Evolutionary conservation across 257 asterid genomes (phyloP), one percentile per base, ranked within the genome.

Genomic region (Solanum neorickii): DNA sequence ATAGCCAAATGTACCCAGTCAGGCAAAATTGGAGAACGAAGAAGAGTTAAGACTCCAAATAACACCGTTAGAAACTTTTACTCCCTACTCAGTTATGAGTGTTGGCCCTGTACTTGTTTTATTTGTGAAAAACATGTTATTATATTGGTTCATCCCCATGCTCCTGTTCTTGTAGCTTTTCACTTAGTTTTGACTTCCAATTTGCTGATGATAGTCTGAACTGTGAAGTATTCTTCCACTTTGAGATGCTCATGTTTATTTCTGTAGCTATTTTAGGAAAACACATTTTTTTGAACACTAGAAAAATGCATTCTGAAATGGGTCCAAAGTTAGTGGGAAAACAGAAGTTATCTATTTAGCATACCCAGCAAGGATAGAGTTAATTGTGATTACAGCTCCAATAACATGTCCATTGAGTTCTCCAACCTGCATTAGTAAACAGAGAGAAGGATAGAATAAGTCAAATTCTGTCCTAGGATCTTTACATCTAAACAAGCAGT

Each of bases 301-400:
- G 27, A 65, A 39, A 65, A 25, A 31, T 20, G 56, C 82, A 66
- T 66, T 66, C 39, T 12, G 37, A 69, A 39, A 85, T 15, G 69
- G 62, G 66, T 69, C 29, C 83, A 68, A 46, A 27, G 47, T 86
- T 25, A 49, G 47, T 31, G 23, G 35, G 7, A 41, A 35, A 77
- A 27, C 47, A 25, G 10, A 87, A 66, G 84, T 29, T 12, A 87
- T 69, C 74, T 49, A 27, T 82, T 66, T 66, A 41, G 56, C 75
- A 16, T 89, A 89, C 90, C 93, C 90, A 33, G 89, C 90, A 75
- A 90, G 42, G 89, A 90, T 37, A 10, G 86, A 86, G 31, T 90
- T 90, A 68, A 88, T 35, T 16, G 84, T 83, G 39, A 87, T 83
- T 11, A 86, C 87, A 33, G 87, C 91, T 83, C 91, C 92, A 69